phyloP scores from a whole-genome alignment of 495 filamentous ascomycete genomes.

The Hypoxylon perforatum region DNA sequence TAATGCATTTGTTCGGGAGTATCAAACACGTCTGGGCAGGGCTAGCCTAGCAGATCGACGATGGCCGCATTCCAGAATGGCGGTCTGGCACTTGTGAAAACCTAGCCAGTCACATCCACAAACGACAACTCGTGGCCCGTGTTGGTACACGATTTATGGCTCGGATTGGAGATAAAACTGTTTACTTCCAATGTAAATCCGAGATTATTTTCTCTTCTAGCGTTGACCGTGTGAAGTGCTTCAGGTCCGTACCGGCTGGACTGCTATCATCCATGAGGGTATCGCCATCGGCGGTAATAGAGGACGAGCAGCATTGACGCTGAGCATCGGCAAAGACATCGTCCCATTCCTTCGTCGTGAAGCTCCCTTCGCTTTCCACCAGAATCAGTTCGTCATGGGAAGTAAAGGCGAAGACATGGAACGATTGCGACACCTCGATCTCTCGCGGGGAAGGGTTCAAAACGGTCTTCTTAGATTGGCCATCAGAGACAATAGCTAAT shows the following conservation, averaged over 20 bases:
- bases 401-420: conserved; percentile 83
- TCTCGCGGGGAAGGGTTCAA: conserved; percentile 66
- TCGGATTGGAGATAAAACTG: conserved; percentile 4
- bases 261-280: conserved; percentile 56
- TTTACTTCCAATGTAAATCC: conserved; percentile 71
- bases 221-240: conserved; percentile 70
- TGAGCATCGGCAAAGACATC: conserved; percentile 71
- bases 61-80: conserved; percentile 12
- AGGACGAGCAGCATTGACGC: conserved; percentile 67
- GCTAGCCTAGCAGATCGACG: conserved; percentile 2
- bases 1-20: conserved; percentile 28
- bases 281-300: conserved; percentile 54
- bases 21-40: conserved; percentile 28
- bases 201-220: conserved; percentile 68
- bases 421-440: conserved; percentile 68
- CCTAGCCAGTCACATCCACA: conserved; percentile 25
- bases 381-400: conserved; percentile 78
- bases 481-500: conserved; percentile 67
- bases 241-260: conserved; percentile 56
- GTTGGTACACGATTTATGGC: conserved; percentile 8
- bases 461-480: conserved; percentile 55
- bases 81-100: conserved; percentile 14
- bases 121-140: conserved; percentile 16
- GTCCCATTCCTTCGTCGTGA: conserved; percentile 82
- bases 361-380: conserved; percentile 83